Percentiles rank a stretch among this genome's conserved stretches.
phyloP scores from a whole-genome alignment of 78 protist genomes.

The Dictyostelium capitatum region DNA sequence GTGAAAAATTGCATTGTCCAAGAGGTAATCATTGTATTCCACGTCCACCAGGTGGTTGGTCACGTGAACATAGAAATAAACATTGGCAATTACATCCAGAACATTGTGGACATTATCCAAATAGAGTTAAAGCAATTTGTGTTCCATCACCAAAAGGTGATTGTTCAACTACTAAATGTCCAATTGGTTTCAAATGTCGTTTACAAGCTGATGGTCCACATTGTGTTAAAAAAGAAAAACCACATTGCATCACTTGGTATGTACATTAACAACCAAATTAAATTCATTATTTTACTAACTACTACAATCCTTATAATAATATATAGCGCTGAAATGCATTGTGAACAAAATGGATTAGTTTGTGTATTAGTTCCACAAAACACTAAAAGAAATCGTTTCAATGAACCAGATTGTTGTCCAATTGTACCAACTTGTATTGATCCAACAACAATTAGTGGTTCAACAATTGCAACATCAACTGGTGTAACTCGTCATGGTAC shows the following conservation, averaged over 20 bases:
- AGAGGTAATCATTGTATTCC: neutral
- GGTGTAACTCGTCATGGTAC: neutral
- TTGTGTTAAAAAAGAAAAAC: neutral
- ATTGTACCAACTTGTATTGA: constrained; percentile 8
- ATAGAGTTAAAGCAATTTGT: neutral
- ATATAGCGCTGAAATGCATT: neutral
- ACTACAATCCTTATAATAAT: no score
- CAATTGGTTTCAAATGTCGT: neutral
- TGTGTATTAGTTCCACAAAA: neutral
- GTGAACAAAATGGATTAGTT: constrained; percentile 20
- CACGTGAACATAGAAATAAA: neutral
- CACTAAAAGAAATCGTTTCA: neutral
- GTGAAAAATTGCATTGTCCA: neutral
- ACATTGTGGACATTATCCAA: neutral
- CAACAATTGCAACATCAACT: constrained; percentile 26
- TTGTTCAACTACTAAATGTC: neutral
- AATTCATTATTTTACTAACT: no score
- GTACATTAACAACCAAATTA: no score
- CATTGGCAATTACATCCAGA: neutral
- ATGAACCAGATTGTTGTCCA: constrained; percentile 11
- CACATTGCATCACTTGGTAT: no score
- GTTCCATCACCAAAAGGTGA: neutral
- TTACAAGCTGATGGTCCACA: neutral
- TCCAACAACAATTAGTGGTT: neutral
- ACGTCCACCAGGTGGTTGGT: neutral